Base-by-base conservation (phyloP, 148 eudicot species). In the Camellia sinensis region DNA sequence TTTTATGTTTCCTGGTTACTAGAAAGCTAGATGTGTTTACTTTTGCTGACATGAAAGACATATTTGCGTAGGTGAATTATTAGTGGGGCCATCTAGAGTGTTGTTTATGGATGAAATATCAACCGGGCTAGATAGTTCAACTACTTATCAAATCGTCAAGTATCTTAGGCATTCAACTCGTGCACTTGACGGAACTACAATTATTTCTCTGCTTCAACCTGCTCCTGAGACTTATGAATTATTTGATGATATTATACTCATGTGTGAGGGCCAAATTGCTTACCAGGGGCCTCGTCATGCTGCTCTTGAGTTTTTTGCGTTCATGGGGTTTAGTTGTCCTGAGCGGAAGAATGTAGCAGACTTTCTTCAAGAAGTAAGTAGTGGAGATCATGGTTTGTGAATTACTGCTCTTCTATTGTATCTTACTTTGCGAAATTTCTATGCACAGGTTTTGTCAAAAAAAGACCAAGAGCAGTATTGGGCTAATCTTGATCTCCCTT, bases 401-500 rank as follows among this genome's bases (percentile, higher is more conserved):
- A 43, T 77, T n/a, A 50, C 12, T 73, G 4, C 29, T 66, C 54
- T 54, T 11, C 56, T 29, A 21, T 67, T 56, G 66, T 54, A 71
- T 83, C 69, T 80, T 67, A 83, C 21, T 79, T 52, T 71, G 44
- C 75, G 41, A 75, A 63, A 73, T 77, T 73, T 84, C 44, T 67
- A 56, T 73, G 4, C 79, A 69, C 80, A 96, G 99, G 98, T 96
- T 59, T 86, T 91, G 44, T 96, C 99, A 40, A 89, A 89, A 86
- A 96, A 96, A 87, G 99, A 96, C 78, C 99, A 96, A 80, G 89
- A 89, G 84, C 99, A 96, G 82, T 96, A 96, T 84, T 94, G 99
- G 99, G 88, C 92, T 80, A 85, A 83, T 81, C 85, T 84, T 79
- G 85, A 84, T 73, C 84, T 85, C 67, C 88, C 93, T 78, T 91